Percentiles rank a stretch among this genome's conserved stretches.
Conservation (phyloP, 2,329 filamentous ascomycete genomes). For the Trichoderma sp. region DNA sequence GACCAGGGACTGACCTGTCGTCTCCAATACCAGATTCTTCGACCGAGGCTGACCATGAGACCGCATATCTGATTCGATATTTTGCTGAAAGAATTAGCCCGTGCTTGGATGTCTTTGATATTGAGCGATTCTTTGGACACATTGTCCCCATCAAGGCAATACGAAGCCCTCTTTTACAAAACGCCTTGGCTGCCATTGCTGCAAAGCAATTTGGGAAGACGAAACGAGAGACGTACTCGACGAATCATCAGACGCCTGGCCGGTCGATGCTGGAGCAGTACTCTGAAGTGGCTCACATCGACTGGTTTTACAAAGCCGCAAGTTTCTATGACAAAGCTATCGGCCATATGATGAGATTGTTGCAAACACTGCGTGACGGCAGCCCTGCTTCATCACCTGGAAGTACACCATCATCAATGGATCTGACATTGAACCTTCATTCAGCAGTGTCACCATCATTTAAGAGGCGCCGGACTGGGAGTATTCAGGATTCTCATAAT, state of each 20-base stretch:
- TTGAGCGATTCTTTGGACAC: slow-evolving; percentile 23
- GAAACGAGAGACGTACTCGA: slow-evolving; percentile 11
- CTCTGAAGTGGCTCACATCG: slow-evolving; percentile 9
- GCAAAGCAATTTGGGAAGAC: slow-evolving; percentile 24
- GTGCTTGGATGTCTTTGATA: slow-evolving; percentile 23
- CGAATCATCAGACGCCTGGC: neutral
- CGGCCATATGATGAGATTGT: slow-evolving; percentile 22
- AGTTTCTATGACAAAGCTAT: slow-evolving; percentile 26
- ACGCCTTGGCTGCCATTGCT: slow-evolving; percentile 22
- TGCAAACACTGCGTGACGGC: slow-evolving; percentile 20
- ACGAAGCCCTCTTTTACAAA: slow-evolving; percentile 22
- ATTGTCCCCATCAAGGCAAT: slow-evolving; percentile 22
- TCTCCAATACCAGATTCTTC: neutral
- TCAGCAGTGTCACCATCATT: neutral
- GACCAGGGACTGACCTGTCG: neutral
- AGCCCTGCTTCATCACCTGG: neutral
- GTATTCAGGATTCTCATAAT: neutral
- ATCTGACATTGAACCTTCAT: neutral
- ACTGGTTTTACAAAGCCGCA: slow-evolving; percentile 25
- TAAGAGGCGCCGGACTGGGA: slow-evolving; percentile 7
- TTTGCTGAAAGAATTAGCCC: slow-evolving; percentile 23
- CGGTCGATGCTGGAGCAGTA: slow-evolving; percentile 18
- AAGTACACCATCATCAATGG: neutral
- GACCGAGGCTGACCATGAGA: slow-evolving; percentile 20
- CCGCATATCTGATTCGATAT: slow-evolving; percentile 21